These are phyloP conservation scores for Leccinum aurantiacum DNA, from an alignment of 768 basidiomycete genomes.

Conservation along the genomic window DNA sequence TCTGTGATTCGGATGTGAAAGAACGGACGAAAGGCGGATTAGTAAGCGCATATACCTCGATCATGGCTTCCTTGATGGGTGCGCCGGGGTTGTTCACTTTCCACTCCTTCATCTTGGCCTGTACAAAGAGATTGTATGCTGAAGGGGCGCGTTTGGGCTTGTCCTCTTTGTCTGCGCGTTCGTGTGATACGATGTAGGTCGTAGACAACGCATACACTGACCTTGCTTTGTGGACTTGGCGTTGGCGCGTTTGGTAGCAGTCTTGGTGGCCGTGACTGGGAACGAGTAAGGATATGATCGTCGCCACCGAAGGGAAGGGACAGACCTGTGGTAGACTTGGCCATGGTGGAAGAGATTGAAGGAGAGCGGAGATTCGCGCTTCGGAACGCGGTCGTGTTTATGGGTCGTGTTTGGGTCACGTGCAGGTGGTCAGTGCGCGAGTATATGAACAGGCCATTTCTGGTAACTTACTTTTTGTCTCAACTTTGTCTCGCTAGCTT, in stretches of 20 bases:
- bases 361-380: conserved; percentile 1
- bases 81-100: conserved; percentile 49
- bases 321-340: conserved; percentile 51
- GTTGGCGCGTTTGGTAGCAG: conserved; percentile 55
- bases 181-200: background rate
- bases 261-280: conserved; percentile 53
- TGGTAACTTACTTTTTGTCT: no score
- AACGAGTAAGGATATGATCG: conserved; percentile 4
- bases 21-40: background rate
- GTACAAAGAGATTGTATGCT: conserved; percentile 59
- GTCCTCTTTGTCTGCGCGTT: conserved; percentile 36
- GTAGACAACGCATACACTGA: conserved; percentile 19
- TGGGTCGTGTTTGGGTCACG: conserved; percentile 32
- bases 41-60: conserved; percentile 33
- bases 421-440: conserved; percentile 25
- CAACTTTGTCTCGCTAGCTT: background rate
- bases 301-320: background rate
- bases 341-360: conserved; percentile 39
- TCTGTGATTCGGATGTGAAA: conserved; percentile 36
- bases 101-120: conserved; percentile 57
- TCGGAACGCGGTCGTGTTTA: conserved; percentile 12
- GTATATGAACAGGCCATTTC: conserved; percentile 18
- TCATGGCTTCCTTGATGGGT: conserved; percentile 56
- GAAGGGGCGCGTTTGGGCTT: conserved; percentile 59
- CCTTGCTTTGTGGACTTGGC: conserved; percentile 42